Evolutionary conservation across 768 basidiomycete genomes (phyloP).

Genomic region (Mycena leptocephala): DNA sequence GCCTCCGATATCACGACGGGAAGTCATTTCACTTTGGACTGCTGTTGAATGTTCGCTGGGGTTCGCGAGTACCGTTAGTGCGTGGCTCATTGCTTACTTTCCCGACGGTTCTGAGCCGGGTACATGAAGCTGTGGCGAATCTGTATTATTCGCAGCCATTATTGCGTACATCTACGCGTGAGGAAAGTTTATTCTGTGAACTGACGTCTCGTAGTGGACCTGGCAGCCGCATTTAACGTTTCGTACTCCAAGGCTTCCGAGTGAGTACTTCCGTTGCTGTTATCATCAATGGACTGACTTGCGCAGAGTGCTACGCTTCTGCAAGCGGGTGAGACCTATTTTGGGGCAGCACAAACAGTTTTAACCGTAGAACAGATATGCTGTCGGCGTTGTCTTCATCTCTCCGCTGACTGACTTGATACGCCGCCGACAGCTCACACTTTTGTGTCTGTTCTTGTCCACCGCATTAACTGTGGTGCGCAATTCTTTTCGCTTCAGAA

Average conservation of each 20-base stretch:
- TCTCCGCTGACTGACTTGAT: conserved; percentile 89
- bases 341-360: too few relatives aligned
- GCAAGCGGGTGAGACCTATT: conserved; percentile 29
- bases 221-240: conserved; percentile 54
- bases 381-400: conserved; percentile 80
- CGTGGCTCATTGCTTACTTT: background rate
- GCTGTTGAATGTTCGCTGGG: conserved; percentile 73
- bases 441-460: conserved; percentile 70
- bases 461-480: conserved; percentile 70
- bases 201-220: conserved; percentile 53
- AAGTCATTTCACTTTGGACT: conserved; percentile 69
- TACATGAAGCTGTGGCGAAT: conserved; percentile 67
- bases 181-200: background rate
- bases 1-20: conserved; percentile 65
- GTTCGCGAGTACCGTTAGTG: conserved; percentile 70
- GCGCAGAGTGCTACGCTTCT: conserved; percentile 37
- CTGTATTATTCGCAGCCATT: conserved; percentile 89
- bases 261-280: conserved; percentile 21
- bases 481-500: too few relatives aligned
- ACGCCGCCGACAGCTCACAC: conserved; percentile 80
- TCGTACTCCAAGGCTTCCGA: conserved; percentile 44
- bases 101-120: background rate
- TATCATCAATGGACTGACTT: background rate
- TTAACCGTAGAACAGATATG: conserved; percentile 66
- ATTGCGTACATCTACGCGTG: conserved; percentile 64